These are phyloP conservation scores for Coprinopsis sp. DNA, from an alignment of 768 basidiomycete species.

Conservation along the genomic window DNA sequence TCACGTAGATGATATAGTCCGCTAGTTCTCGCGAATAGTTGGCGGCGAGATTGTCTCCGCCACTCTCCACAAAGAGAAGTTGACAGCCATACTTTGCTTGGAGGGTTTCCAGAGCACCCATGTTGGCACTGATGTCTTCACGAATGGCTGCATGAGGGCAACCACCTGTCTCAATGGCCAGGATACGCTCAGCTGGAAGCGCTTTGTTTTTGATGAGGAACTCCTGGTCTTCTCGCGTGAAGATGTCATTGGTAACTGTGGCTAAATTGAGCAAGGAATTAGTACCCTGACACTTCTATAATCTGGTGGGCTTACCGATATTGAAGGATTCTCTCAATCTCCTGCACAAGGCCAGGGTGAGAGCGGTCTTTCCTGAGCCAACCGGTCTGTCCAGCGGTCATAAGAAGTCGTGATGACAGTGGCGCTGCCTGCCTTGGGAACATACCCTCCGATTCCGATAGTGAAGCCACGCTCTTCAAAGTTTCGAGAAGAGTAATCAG, in stretches of 20 bases:
- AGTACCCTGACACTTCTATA: too few relatives aligned
- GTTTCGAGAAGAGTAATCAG: conserved; percentile 78
- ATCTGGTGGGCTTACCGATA: conserved; percentile 63
- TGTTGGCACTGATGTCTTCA: conserved; percentile 96
- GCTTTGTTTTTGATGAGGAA: conserved; percentile 93
- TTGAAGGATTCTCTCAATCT: conserved; percentile 79
- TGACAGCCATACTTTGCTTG: conserved; percentile 90
- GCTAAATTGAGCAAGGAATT: too few relatives aligned
- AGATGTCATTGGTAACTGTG: conserved; percentile 99
- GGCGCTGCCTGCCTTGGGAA: conserved; percentile 2
- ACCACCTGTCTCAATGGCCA: conserved; percentile 96
- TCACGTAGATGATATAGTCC: conserved; percentile 95
- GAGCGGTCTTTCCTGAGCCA: conserved; percentile 96
- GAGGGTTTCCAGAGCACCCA: conserved; percentile 91
- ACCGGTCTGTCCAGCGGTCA: conserved; percentile 67
- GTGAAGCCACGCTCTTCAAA: conserved; percentile 95
- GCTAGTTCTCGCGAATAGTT: conserved; percentile 96
- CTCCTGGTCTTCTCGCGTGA: conserved; percentile 96
- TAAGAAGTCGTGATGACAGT: neutral
- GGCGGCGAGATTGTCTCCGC: conserved; percentile 95
- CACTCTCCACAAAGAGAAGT: conserved; percentile 90
- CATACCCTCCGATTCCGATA: conserved; percentile 95
- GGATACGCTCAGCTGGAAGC: conserved; percentile 77
- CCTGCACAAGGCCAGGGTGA: conserved; percentile 87
- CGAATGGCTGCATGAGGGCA: conserved; percentile 98